These are phyloP conservation scores for Mortierella sp. DNA, from an alignment of 371 early-diverging fungal genomes.

Conservation along the genomic window DNA sequence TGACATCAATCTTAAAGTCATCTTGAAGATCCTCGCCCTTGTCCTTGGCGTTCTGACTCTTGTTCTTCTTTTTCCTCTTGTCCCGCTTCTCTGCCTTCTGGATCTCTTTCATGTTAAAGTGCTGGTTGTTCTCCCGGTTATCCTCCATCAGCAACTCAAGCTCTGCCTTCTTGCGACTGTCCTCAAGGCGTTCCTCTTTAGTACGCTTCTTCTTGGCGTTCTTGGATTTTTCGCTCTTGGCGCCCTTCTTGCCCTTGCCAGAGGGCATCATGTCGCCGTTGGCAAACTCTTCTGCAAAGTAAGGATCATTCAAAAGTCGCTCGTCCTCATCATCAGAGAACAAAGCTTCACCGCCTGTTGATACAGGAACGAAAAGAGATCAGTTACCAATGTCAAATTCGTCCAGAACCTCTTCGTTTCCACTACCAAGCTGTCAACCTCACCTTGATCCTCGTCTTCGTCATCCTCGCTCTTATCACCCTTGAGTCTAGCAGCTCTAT, in stretches of 20 bases:
- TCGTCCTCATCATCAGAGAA: slow-evolving; percentile 66
- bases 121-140: slow-evolving; percentile 64
- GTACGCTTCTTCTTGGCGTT: slow-evolving; percentile 65
- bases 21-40: slow-evolving; percentile 71
- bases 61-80: slow-evolving; percentile 65
- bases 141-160: slow-evolving; percentile 86
- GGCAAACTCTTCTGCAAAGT: slow-evolving; percentile 73
- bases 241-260: slow-evolving; percentile 51
- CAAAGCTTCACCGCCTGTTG: slow-evolving; percentile 47
- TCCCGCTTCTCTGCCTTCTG: slow-evolving; percentile 85
- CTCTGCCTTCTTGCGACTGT: slow-evolving; percentile 76
- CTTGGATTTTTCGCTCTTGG: slow-evolving; percentile 56
- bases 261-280: slow-evolving; percentile 59
- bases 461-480: slow-evolving; percentile 50
- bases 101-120: slow-evolving; percentile 89
- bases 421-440: neutral
- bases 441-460: slow-evolving; percentile 55
- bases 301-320: slow-evolving; percentile 72
- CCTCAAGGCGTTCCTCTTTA: slow-evolving; percentile 69
- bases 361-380: neutral
- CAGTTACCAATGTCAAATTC: neutral
- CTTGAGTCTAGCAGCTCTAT: slow-evolving; percentile 53
- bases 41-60: slow-evolving; percentile 56
- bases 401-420: no score
- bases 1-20: slow-evolving; percentile 85